These are phyloP conservation scores for Lactarius indigo DNA, from an alignment of 768 basidiomycete genomes.

Conservation along the genomic window DNA sequence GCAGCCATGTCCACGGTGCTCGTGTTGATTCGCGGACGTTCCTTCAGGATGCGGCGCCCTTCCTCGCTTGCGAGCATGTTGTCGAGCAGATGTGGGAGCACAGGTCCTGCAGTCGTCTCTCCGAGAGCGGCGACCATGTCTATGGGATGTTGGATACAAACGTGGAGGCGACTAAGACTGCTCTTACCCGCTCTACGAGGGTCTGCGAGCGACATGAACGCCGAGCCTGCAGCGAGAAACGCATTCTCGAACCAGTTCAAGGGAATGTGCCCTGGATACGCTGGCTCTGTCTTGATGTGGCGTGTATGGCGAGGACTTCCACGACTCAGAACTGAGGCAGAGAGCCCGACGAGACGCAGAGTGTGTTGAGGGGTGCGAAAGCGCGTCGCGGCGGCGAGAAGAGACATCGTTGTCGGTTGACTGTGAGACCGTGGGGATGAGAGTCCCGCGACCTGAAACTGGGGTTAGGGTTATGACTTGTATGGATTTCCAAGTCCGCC, in stretches of 20 bases:
- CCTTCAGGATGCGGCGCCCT: conserved; percentile 79
- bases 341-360: background rate
- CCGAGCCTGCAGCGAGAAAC: conserved; percentile 82
- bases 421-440: background rate
- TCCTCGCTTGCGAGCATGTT: conserved; percentile 74
- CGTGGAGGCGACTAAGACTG: conserved; percentile 6
- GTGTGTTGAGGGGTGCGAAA: background rate
- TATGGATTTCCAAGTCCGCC: background rate
- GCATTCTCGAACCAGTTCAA: conserved; percentile 79
- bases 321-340: background rate
- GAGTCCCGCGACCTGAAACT: background rate
- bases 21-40: conserved; percentile 79
- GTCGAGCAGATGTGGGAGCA: conserved; percentile 72
- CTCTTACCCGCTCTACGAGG: conserved; percentile 79
- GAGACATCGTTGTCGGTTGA: conserved; percentile 7
- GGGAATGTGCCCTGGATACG: conserved; percentile 79
- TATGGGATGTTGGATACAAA: conserved; percentile 31
- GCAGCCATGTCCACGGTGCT: conserved; percentile 67
- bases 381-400: conserved; percentile 6
- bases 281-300: conserved; percentile 34
- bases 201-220: conserved; percentile 73
- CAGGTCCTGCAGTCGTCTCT: conserved; percentile 84
- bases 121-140: conserved; percentile 95
- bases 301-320: conserved; percentile 10
- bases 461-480: conserved; percentile 12